Percentiles rank a stretch among this genome's conserved stretches.
Evolutionary conservation across 495 filamentous ascomycete species (phyloP).

Genomic region (Penicillium odoratum): DNA sequence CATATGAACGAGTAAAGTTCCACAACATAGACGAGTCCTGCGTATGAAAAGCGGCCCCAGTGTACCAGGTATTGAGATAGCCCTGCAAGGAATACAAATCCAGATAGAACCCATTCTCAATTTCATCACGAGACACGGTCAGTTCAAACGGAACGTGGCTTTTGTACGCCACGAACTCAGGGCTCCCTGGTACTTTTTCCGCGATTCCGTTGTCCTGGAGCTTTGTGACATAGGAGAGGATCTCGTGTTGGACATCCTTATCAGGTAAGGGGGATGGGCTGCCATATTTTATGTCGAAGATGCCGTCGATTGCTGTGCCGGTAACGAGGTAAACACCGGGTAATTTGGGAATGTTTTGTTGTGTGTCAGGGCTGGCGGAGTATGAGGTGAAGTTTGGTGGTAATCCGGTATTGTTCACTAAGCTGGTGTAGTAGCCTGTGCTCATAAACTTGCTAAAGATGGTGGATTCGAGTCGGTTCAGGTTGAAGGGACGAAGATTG

Average conservation of each 20-base stretch:
- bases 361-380: constrained; percentile 14
- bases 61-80: constrained; percentile 35
- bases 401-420: constrained; percentile 44
- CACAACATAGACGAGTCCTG: constrained; percentile 21
- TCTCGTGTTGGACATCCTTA: constrained; percentile 8
- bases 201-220: constrained; percentile 23
- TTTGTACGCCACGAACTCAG: constrained; percentile 23
- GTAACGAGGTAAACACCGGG: constrained; percentile 25
- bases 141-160: constrained; percentile 35
- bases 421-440: constrained; percentile 44
- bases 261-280: constrained; percentile 6
- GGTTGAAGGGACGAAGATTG: constrained; percentile 37
- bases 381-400: constrained; percentile 20
- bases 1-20: constrained; percentile 16
- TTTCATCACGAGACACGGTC: constrained; percentile 23
- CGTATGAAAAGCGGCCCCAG: constrained; percentile 26
- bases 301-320: constrained; percentile 19
- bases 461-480: constrained; percentile 30
- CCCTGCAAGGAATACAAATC: constrained; percentile 41
- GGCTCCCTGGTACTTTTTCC: constrained; percentile 8
- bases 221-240: constrained; percentile 13
- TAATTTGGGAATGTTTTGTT: constrained; percentile 29
- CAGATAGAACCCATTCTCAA: constrained; percentile 38
- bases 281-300: constrained; percentile 25
- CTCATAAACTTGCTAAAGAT: constrained; percentile 35